Base-by-base conservation (phyloP, 2,329 filamentous ascomycete genomes). In the Shiraia sp. region DNA sequence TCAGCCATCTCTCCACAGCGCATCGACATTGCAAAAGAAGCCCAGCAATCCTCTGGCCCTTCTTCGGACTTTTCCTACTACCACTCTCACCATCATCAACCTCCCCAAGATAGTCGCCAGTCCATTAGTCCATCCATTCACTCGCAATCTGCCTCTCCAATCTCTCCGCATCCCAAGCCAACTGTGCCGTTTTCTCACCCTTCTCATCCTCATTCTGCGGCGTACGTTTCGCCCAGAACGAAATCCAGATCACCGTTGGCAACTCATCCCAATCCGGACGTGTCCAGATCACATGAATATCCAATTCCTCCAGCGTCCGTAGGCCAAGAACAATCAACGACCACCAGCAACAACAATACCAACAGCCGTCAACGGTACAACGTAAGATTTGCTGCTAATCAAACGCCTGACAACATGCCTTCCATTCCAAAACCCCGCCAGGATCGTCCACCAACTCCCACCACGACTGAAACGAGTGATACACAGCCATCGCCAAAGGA, bases 331-430 rank as follows among this genome's bases (percentile, higher is more conserved):
- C 19, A 22, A 22, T 5, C 19, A 22, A 22, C 19, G 4, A 22
- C 19, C 19, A 43, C 12, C 42, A 49, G 12, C 32, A 47, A 29
- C 37, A 46, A 30, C 25, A 45, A 29, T n/a, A 42, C 42, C 10
- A 49, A 52, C 12, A 54, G 54, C 22, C 53, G 55, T 30, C 52
- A 56, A 32, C 56, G 56, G 28, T 59, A 56, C 50, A 59, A 59
- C 54, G 56, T 59, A 15, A 52, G 56, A 26, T 59, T 59, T 28
- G 54, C 52, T 23, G 53, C 50, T 9, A 53, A 56, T 25, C 51
- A 53, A 32, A 54, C 51, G 3, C 45, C 47, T 13, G 47, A 48
- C 31, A 54, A 49, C 17, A 59, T 57, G 54, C 44, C 54, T 10
- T 42, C 52, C 10, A 47, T 42, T 7, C 54, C 54, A 13, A 57